A percentile compares a stretch with the other conserved stretches of the same genome.
Evolutionary conservation across 2,329 filamentous ascomycete genomes (phyloP).

Genomic region (Akanthomyces uredinophilus): DNA sequence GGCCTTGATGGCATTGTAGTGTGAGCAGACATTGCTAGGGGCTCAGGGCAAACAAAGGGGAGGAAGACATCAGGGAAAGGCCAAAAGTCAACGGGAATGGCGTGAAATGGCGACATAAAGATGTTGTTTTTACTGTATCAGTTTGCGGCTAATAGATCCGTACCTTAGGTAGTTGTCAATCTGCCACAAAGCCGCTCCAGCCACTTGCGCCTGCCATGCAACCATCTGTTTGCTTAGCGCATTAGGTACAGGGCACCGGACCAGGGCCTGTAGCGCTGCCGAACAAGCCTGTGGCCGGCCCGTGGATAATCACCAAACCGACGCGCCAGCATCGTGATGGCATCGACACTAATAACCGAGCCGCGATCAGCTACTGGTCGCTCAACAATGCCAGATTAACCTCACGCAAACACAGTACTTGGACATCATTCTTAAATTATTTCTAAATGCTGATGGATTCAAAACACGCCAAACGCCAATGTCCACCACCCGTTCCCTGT

Average conservation of each 20-base stretch:
- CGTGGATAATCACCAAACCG: not conserved
- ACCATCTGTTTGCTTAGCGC: not conserved
- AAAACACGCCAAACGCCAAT: conserved; percentile 2
- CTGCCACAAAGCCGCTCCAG: not conserved
- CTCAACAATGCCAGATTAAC: not conserved
- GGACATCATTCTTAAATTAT: not conserved
- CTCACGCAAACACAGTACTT: not conserved
- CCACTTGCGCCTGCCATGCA: not conserved
- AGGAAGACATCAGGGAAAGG: no score
- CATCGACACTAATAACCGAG: not conserved
- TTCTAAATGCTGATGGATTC: not conserved
- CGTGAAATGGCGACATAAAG: no score
- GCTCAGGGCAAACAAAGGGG: not conserved
- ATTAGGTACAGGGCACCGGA: not conserved
- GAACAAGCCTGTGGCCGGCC: not conserved
- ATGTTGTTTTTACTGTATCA: no score
- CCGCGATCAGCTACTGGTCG: not conserved
- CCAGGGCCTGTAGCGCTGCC: not conserved
- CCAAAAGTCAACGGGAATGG: no score
- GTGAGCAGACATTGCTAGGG: not conserved
- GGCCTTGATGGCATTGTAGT: not conserved
- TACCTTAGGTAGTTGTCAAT: no score
- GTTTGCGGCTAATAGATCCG: not conserved
- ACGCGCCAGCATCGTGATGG: not conserved
- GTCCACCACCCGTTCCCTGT: not conserved